Percentiles rank a stretch among this genome's conserved stretches.
Conservation (phyloP, 805 yeast genomes). For the Starmerella bacillaris region DNA sequence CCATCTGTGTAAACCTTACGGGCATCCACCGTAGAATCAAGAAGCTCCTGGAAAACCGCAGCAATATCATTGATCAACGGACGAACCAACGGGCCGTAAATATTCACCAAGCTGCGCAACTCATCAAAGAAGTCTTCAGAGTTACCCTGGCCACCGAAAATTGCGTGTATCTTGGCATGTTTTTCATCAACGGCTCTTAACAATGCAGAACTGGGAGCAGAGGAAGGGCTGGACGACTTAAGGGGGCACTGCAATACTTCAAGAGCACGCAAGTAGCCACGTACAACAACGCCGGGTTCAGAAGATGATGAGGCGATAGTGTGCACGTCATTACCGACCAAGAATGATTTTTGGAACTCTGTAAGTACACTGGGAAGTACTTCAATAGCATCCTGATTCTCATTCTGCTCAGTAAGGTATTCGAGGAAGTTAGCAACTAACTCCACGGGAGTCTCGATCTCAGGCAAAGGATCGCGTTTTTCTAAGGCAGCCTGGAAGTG, state of each 20-base stretch:
- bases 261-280: conserved; percentile 55
- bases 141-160: conserved; percentile 98
- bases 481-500: conserved; percentile 34
- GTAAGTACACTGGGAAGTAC: conserved; percentile 50
- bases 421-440: conserved; percentile 72
- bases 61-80: conserved; percentile 60
- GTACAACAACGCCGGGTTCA: conserved; percentile 59
- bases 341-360: conserved; percentile 72
- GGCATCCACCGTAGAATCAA: conserved; percentile 55
- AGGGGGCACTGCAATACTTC: conserved; percentile 33
- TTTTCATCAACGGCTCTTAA: conserved; percentile 42
- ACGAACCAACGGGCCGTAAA: conserved; percentile 55
- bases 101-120: conserved; percentile 63
- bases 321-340: conserved; percentile 68
- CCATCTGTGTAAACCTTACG: conserved; percentile 88
- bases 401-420: conserved; percentile 19
- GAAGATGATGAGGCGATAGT: conserved; percentile 61
- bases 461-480: conserved; percentile 8
- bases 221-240: conserved; percentile 24
- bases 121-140: conserved; percentile 96
- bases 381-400: conserved; percentile 28
- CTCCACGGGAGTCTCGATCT: conserved; percentile 42
- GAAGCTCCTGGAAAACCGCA: conserved; percentile 44
- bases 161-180: conserved; percentile 52
- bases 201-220: conserved; percentile 33